Percentiles rank a stretch among this genome's conserved stretches.
phyloP scores from a whole-genome alignment of 169 alveolate genomes.

The Plasmodium yoelii region DNA sequence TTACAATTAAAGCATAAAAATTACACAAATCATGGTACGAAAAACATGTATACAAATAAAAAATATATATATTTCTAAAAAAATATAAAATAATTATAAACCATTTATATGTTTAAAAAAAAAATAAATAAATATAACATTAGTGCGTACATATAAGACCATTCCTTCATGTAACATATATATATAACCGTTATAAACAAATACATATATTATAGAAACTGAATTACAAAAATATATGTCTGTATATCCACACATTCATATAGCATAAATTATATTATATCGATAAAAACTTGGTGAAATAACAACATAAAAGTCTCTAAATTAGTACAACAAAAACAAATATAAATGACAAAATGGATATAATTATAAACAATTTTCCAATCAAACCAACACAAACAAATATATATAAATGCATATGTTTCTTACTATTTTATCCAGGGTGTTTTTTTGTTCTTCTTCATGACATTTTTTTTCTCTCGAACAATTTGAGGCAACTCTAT shows the following conservation, averaged over 20 bases:
- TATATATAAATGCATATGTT: conserved; percentile 12
- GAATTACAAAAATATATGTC: too few relatives aligned
- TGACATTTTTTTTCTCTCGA: conserved; percentile 40
- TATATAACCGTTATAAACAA: too few relatives aligned
- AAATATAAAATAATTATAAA: not conserved
- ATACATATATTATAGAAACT: too few relatives aligned
- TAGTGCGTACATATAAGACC: too few relatives aligned
- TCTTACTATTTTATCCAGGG: conserved; percentile 75
- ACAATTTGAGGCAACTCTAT: conserved; percentile 59
- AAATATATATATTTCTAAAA: not conserved
- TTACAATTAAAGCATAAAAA: not conserved
- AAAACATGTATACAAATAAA: not conserved
- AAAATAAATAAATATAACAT: too few relatives aligned
- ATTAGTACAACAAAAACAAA: too few relatives aligned
- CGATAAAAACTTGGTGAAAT: too few relatives aligned
- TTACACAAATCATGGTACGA: not conserved
- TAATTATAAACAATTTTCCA: not conserved
- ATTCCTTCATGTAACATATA: too few relatives aligned
- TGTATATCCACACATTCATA: too few relatives aligned
- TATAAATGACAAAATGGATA: too few relatives aligned
- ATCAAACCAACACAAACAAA: not conserved
- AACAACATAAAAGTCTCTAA: too few relatives aligned
- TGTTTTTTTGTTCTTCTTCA: conserved; percentile 34
- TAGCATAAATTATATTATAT: too few relatives aligned
- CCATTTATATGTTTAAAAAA: conserved; percentile 3